A percentile compares a stretch with the other conserved stretches of the same genome.
These are phyloP conservation scores for Gilbertella persicaria DNA, from an alignment of 371 early-diverging fungal species.

Conservation along the genomic window DNA sequence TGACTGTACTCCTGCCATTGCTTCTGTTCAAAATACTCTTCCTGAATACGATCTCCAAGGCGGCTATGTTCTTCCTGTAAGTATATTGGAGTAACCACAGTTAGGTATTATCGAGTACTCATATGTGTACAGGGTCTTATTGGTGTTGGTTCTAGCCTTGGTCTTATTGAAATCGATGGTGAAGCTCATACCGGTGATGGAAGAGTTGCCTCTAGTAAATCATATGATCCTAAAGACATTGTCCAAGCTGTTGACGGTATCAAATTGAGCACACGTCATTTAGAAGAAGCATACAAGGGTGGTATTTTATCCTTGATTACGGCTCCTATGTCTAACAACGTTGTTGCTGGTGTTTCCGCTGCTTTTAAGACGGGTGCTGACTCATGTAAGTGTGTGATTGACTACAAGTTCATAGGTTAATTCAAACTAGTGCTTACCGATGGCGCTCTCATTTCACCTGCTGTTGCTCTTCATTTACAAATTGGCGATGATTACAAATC, in stretches of 20 bases:
- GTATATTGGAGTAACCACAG: too few species aligned
- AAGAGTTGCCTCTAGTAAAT: conserved; percentile 9
- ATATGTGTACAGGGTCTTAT: conserved; percentile 34
- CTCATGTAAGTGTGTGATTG: conserved; percentile 36
- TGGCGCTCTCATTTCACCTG: conserved; percentile 33
- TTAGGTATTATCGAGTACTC: neutral
- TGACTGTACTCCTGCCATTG: conserved; percentile 24
- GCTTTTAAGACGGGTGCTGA: conserved; percentile 56
- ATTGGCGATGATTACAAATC: conserved; percentile 57
- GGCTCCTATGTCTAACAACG: conserved; percentile 39
- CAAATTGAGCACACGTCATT: conserved; percentile 53
- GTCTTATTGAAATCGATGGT: conserved; percentile 52
- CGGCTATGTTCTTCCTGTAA: conserved; percentile 44
- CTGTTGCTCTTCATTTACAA: conserved; percentile 66
- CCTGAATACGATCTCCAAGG: conserved; percentile 37
- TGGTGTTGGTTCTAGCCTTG: conserved; percentile 51
- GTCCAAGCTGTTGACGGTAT: conserved; percentile 55
- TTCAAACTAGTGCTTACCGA: conserved; percentile 18
- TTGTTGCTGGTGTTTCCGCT: conserved; percentile 49
- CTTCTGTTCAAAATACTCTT: conserved; percentile 7
- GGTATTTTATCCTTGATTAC: conserved; percentile 57
- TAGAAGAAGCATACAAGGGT: conserved; percentile 59
- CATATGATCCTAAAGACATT: conserved; percentile 29
- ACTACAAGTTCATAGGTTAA: neutral
- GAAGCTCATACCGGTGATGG: conserved; percentile 59